Base-by-base conservation (phyloP, 164 flowering plant genomes). In the Berberis vulgaris region DNA sequence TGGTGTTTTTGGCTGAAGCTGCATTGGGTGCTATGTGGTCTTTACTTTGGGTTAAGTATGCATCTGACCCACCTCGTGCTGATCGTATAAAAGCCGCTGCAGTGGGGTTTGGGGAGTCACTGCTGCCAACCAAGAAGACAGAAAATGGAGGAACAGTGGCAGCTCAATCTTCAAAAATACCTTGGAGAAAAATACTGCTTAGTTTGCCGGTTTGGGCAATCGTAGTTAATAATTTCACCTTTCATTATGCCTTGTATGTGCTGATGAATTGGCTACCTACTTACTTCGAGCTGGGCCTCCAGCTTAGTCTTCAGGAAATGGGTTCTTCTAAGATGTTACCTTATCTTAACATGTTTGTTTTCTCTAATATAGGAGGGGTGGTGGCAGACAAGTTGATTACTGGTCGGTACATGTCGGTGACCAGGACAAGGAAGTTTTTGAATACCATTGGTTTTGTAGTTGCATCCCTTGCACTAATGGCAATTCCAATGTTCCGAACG, bases 241-340 rank as follows among this genome's bases (percentile, higher is more conserved):
- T 89, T 74, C 96, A 89, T 74, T 87, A 89, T 59, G 96, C 88
- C 44, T 73, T 89, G 47, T 89, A 89, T 45, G 92, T 88, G 65
- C 65, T 90, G 64, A 90, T 90, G 97, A 90, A 86, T 73, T 90
- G 97, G 97, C 74, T 90, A 54, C 95, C 95, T 3, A 90, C 97
- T 41, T 90, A 87, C 63, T 90, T 90, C 62, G 91, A 87, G 62
- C 83, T 70, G 52, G 95, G 97, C 45, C 95, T 90, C 61, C 79
- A 77, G 64, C 87, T 83, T 44, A 86, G 87, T 73, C 90, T 90
- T 60, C 88, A 83, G 67, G 92, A 87, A 12, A 90, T 86, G 92
- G 96, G 96, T 56, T 88, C 96, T 49, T 87, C 91, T 7, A 91
- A 91, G 70, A 91, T 91, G 97, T 57, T 91, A 77, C 97, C 97